These are phyloP conservation scores for Colletotrichum tofieldiae DNA, from an alignment of 2,329 filamentous ascomycete genomes.

Conservation along the genomic window DNA sequence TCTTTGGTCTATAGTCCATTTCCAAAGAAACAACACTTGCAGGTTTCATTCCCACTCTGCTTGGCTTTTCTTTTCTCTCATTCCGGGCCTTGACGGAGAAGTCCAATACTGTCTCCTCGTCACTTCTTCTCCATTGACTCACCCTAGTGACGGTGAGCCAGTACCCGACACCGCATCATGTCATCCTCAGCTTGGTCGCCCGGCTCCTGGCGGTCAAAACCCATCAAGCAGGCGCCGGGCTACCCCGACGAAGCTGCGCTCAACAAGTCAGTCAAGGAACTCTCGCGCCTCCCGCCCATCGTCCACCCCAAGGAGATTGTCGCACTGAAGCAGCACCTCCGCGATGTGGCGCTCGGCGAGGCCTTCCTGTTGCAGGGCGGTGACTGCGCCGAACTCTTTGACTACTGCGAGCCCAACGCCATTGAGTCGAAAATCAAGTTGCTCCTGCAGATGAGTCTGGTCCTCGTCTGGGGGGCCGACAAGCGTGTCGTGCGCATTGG, in stretches of 20 bases:
- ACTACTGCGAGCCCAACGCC: slow-evolving; percentile 90
- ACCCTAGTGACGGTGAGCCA: neutral
- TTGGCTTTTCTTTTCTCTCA: neutral
- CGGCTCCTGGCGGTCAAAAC: slow-evolving; percentile 82
- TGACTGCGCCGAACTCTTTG: slow-evolving; percentile 97
- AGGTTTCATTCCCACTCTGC: neutral
- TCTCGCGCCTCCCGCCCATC: slow-evolving; percentile 80
- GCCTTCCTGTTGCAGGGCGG: slow-evolving; percentile 96
- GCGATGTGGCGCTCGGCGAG: slow-evolving; percentile 90
- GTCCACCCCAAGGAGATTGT: slow-evolving; percentile 87
- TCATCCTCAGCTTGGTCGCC: slow-evolving; percentile 65
- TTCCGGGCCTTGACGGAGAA: neutral
- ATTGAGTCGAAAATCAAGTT: slow-evolving; percentile 99
- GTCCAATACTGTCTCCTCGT: neutral
- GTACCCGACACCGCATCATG: slow-evolving; percentile 21
- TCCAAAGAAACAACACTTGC: neutral
- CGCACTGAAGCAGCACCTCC: slow-evolving; percentile 82
- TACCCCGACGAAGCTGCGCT: slow-evolving; percentile 77
- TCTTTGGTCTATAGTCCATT: neutral
- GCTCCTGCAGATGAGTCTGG: slow-evolving; percentile 95
- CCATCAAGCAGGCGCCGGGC: slow-evolving; percentile 82
- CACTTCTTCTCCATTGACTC: neutral
- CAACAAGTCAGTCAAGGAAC: slow-evolving; percentile 73
- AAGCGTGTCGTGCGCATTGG: slow-evolving; percentile 93
- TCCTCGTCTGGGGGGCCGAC: slow-evolving; percentile 89